phyloP scores from a whole-genome alignment of 345 rosid genomes.

The Salix caprea region DNA sequence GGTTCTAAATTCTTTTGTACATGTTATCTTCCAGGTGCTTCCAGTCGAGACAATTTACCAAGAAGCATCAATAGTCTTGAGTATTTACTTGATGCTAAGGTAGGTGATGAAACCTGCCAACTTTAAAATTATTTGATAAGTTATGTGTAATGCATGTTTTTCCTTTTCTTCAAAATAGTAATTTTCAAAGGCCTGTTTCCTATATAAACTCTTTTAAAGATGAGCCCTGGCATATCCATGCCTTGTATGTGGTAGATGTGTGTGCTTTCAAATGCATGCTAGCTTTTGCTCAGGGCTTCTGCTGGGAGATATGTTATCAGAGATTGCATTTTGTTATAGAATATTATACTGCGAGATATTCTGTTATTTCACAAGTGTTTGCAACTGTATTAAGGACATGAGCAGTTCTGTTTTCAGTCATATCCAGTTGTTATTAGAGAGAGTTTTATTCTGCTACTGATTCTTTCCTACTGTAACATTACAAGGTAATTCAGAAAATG shows the following conservation, averaged over 20 bases:
- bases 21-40: constrained; percentile 63
- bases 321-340: background rate
- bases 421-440: background rate
- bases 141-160: constrained; percentile 1
- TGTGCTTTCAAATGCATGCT: background rate
- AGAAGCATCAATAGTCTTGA: constrained; percentile 89
- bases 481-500: background rate
- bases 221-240: background rate
- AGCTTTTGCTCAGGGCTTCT: background rate
- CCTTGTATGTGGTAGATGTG: background rate
- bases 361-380: background rate
- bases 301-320: background rate
- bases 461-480: background rate
- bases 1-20: constrained; percentile 7
- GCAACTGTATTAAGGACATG: background rate
- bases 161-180: background rate
- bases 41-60: constrained; percentile 55
- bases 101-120: constrained; percentile 26
- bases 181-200: background rate
- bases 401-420: too few relatives aligned
- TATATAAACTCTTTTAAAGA: background rate
- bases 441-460: background rate
- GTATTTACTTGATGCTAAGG: constrained; percentile 89
- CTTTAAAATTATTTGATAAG: constrained; percentile 16
- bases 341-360: background rate